Conservation (phyloP, 1,284 basidiomycete genomes). For the Tylopilus orsonianus region DNA sequence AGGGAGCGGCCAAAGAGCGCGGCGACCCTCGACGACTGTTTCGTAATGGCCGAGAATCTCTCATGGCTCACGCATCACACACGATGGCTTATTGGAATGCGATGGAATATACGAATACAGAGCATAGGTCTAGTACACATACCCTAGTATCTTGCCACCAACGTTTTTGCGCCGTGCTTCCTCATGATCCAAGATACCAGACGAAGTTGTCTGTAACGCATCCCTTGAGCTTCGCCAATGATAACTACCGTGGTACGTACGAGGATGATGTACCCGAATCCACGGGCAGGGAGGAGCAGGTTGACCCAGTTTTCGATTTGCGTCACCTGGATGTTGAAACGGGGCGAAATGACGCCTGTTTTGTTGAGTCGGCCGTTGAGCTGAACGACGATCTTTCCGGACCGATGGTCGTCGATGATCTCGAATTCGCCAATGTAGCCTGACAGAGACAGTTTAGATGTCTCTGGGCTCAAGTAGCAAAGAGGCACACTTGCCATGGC, state of each 20-base stretch:
- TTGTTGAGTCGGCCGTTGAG: slow-evolving; percentile 99
- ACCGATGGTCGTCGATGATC: slow-evolving; percentile 98
- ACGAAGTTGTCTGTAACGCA: slow-evolving; percentile 80
- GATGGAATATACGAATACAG: slow-evolving; percentile 25
- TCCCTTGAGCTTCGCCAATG: slow-evolving; percentile 2
- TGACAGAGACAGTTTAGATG: slow-evolving; percentile 33
- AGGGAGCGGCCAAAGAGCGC: too few species aligned
- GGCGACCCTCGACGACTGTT: too few species aligned
- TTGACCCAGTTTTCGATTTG: slow-evolving; percentile 96
- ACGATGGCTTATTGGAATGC: slow-evolving; percentile 10
- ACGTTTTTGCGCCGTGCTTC: slow-evolving; percentile 99
- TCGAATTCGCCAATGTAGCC: slow-evolving; percentile 99
- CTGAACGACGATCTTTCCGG: slow-evolving; percentile 98
- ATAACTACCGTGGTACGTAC: slow-evolving; percentile 40
- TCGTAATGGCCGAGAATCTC: too few species aligned
- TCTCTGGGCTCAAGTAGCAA: neutral
- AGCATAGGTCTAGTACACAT: slow-evolving; percentile 65
- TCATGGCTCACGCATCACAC: neutral
- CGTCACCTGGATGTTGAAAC: slow-evolving; percentile 94
- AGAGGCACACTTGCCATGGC: slow-evolving; percentile 78
- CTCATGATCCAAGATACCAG: slow-evolving; percentile 99
- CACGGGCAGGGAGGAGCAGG: slow-evolving; percentile 90
- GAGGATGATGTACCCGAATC: slow-evolving; percentile 95
- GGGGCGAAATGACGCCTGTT: slow-evolving; percentile 96
- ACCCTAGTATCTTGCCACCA: slow-evolving; percentile 87